These are phyloP conservation scores for Erodium moschatum DNA, from an alignment of 441 rosid species.

Conservation along the genomic window DNA sequence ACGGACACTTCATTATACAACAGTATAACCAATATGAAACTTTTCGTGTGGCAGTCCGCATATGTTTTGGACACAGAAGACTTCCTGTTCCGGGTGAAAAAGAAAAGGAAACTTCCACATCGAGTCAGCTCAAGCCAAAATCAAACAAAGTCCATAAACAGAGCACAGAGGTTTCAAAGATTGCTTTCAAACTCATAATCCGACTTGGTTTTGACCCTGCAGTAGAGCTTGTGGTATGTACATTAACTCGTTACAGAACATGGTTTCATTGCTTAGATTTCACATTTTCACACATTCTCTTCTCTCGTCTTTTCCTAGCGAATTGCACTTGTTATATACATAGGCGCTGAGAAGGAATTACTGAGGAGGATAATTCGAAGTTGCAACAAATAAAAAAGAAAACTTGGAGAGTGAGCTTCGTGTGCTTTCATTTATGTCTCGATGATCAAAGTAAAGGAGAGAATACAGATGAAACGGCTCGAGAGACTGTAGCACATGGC, in stretches of 20 bases:
- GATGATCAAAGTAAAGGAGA: conserved; percentile 24
- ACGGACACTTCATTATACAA: too few relatives aligned
- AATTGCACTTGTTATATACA: conserved; percentile 12
- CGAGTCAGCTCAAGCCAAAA: conserved; percentile 26
- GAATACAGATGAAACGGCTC: conserved; percentile 12
- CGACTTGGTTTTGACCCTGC: conserved; percentile 13
- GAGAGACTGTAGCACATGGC: background rate
- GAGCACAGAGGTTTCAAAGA: conserved; percentile 51
- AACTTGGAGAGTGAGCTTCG: conserved; percentile 16
- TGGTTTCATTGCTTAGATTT: background rate
- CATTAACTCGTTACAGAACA: background rate
- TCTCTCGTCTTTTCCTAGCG: conserved; percentile 18
- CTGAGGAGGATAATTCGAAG: conserved; percentile 3
- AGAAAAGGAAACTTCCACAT: conserved; percentile 24
- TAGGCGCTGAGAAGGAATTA: background rate
- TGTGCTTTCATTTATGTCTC: conserved; percentile 13
- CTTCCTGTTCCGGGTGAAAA: conserved; percentile 44
- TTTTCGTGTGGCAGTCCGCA: conserved; percentile 47
- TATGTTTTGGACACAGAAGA: conserved; percentile 95
- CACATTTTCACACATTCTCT: background rate
- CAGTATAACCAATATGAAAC: conserved; percentile 10
- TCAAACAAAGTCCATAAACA: conserved; percentile 24
- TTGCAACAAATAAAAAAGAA: conserved; percentile 16
- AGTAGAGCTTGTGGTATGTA: conserved; percentile 27
- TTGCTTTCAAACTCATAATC: conserved; percentile 38